Percentiles rank a stretch among this genome's conserved stretches.
Evolutionary conservation across 345 rosid genomes (phyloP).

Genomic region (Linum tenue): DNA sequence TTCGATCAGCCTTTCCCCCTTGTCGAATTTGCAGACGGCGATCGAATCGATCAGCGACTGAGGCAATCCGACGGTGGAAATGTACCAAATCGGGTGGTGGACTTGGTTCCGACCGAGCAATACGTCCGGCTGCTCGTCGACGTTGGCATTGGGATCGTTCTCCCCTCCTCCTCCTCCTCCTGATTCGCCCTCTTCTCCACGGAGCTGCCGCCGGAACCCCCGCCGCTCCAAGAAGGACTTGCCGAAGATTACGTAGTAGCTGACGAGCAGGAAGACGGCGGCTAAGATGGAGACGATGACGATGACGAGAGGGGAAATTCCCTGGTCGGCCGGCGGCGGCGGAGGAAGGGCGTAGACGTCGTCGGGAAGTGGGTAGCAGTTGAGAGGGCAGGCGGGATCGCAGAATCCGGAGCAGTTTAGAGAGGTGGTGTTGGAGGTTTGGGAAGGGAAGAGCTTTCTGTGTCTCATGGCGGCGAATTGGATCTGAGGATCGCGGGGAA

Average conservation of each 20-base stretch:
- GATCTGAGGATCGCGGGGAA: not conserved
- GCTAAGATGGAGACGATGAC: conserved; percentile 21
- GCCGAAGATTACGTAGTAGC: conserved; percentile 20
- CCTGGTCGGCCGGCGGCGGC: not conserved
- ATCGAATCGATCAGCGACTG: conserved; percentile 48
- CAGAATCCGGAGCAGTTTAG: too few relatives aligned
- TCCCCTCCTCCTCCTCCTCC: too few relatives aligned
- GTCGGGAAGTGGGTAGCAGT: not conserved
- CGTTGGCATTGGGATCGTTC: conserved; percentile 1
- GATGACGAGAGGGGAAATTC: conserved; percentile 13
- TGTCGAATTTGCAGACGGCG: conserved; percentile 38
- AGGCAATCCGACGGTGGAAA: conserved; percentile 50
- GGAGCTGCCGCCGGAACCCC: not conserved
- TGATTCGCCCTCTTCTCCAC: not conserved
- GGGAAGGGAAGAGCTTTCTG: not conserved
- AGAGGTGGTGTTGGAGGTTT: too few relatives aligned
- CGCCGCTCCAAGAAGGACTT: conserved; percentile 12
- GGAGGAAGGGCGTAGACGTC: not conserved
- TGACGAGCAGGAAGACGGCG: conserved; percentile 24
- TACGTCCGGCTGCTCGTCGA: conserved; percentile 19
- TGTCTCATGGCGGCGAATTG: not conserved
- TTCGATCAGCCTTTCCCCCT: conserved; percentile 40
- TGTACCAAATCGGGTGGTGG: conserved; percentile 67
- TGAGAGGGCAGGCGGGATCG: not conserved
- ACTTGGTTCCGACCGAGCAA: conserved; percentile 34